Evolutionary conservation across 805 yeast genomes (phyloP).

Genomic region (Barnettozyma salicaria): DNA sequence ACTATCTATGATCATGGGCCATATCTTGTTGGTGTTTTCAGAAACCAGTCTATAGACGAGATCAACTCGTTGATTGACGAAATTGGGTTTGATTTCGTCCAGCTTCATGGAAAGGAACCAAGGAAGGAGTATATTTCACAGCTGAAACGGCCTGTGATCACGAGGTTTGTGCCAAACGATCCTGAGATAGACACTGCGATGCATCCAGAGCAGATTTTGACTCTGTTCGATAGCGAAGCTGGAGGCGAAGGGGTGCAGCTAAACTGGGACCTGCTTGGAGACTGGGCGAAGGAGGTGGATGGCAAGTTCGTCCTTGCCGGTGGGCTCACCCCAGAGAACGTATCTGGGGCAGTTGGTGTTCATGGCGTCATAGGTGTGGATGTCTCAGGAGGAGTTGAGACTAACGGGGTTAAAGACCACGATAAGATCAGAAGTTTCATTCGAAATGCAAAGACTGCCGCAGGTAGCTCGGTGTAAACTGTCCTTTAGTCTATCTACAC

Average conservation of each 20-base stretch:
- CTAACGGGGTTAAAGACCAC: constrained; percentile 64
- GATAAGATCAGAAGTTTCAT: constrained; percentile 58
- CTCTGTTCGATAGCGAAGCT: constrained; percentile 76
- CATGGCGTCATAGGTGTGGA: constrained; percentile 81
- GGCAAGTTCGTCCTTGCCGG: constrained; percentile 71
- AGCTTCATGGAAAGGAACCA: constrained; percentile 78
- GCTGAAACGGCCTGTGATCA: constrained; percentile 54
- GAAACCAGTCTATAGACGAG: constrained; percentile 69
- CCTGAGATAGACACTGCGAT: constrained; percentile 30
- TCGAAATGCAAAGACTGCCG: constrained; percentile 35
- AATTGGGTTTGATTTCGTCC: constrained; percentile 67
- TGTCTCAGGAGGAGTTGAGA: constrained; percentile 94
- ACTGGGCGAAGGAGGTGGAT: constrained; percentile 28
- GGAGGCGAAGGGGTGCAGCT: constrained; percentile 90
- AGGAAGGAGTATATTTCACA: constrained; percentile 34
- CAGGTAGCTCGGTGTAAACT: no score
- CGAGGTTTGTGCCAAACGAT: constrained; percentile 63
- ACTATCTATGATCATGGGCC: constrained; percentile 44
- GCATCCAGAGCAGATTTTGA: constrained; percentile 39
- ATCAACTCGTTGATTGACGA: constrained; percentile 38
- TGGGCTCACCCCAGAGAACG: constrained; percentile 76
- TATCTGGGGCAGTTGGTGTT: constrained; percentile 41
- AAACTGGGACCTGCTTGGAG: constrained; percentile 56
- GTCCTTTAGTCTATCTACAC: no score
- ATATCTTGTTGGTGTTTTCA: constrained; percentile 80